These are phyloP conservation scores for Saccharomycopsis fermentans DNA, from an alignment of 805 yeast genomes.

Conservation along the genomic window DNA sequence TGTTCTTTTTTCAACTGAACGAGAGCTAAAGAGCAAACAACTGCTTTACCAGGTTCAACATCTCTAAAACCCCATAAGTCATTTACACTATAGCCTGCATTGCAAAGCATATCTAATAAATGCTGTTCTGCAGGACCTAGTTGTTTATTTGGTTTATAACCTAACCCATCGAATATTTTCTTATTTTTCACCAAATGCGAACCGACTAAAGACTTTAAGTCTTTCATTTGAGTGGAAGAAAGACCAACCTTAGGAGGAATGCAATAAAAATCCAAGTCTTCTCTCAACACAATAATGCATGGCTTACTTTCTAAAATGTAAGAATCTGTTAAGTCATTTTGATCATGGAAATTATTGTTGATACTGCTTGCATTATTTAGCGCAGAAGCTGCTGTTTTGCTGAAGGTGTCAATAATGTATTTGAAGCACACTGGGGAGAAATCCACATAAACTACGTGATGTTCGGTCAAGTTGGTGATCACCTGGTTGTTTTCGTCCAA, in stretches of 20 bases:
- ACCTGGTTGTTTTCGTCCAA: conserved; percentile 68
- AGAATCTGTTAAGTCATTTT: conserved; percentile 34
- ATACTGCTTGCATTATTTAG: conserved; percentile 28
- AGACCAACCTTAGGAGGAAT: conserved; percentile 63
- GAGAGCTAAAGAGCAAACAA: conserved; percentile 73
- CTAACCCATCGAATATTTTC: conserved; percentile 73
- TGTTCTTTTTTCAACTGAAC: conserved; percentile 41
- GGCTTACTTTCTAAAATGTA: conserved; percentile 72
- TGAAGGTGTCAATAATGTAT: conserved; percentile 66
- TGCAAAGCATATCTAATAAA: conserved; percentile 85
- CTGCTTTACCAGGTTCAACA: conserved; percentile 80
- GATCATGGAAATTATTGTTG: conserved; percentile 5
- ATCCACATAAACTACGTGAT: conserved; percentile 71
- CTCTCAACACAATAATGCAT: conserved; percentile 82
- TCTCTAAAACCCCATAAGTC: conserved; percentile 84
- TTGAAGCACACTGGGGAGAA: conserved; percentile 81
- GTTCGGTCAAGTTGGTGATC: conserved; percentile 68
- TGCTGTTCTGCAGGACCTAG: conserved; percentile 91
- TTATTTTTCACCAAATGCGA: conserved; percentile 45
- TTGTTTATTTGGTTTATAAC: conserved; percentile 38
- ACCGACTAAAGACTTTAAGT: conserved; percentile 67
- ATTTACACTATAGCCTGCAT: conserved; percentile 63
- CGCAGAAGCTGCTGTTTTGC: conserved; percentile 53
- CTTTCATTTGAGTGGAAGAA: conserved; percentile 48
- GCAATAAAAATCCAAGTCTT: conserved; percentile 88